phyloP scores from a whole-genome alignment of 495 filamentous ascomycete species.

The Aspergillus coremiiformis region DNA sequence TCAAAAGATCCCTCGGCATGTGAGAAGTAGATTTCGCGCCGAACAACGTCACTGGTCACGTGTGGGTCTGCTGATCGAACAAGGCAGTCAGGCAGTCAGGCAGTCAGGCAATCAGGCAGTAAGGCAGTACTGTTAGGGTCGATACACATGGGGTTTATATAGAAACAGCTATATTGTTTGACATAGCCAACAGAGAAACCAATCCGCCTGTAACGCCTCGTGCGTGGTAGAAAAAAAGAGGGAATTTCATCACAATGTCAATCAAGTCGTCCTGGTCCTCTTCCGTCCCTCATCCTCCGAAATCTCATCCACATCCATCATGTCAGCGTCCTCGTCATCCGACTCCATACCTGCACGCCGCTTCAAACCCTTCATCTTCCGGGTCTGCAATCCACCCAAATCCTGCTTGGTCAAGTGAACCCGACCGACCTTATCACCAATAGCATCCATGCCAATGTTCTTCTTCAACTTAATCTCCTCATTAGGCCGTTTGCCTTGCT shows the following conservation, averaged over 20 bases:
- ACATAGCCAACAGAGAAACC: conserved; percentile 1
- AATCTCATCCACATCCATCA: conserved; percentile 40
- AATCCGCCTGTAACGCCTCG: conserved; percentile 12
- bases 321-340: conserved; percentile 36
- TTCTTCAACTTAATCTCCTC: conserved; percentile 67
- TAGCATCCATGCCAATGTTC: conserved; percentile 83
- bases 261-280: conserved; percentile 30
- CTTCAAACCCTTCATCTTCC: conserved; percentile 99
- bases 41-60: conserved; percentile 38
- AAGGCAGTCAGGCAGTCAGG: no score
- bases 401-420: conserved; percentile 92
- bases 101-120: no score
- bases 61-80: conserved; percentile 6
- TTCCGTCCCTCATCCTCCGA: conserved; percentile 37
- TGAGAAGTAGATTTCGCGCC: conserved; percentile 28
- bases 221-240: conserved; percentile 18
- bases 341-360: conserved; percentile 52
- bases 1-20: conserved; percentile 39
- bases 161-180: background rate
- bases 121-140: no score
- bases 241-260: conserved; percentile 5
- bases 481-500: conserved; percentile 63
- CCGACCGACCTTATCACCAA: conserved; percentile 92
- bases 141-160: background rate
- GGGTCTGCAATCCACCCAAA: conserved; percentile 76